Base-by-base conservation (phyloP, 805 yeast genomes). In the Yarrowia hollandica region DNA sequence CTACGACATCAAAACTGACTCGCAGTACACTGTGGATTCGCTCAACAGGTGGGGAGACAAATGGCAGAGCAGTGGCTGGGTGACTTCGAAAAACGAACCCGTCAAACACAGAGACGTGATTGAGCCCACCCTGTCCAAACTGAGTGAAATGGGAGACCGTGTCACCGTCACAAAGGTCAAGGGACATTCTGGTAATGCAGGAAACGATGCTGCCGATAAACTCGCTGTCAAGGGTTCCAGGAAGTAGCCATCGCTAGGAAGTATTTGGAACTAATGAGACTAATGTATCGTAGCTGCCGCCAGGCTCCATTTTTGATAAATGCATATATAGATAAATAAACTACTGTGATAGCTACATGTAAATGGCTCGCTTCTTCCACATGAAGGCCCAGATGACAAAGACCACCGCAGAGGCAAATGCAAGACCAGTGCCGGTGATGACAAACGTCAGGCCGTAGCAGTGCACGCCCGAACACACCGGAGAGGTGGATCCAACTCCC, bases 361-460 rank as follows among this genome's bases (percentile, higher is more conserved):
- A 18, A 18, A 52, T 52, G 14, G 44, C 58, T 10, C 58, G 39
- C 19, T 21, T 52, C 35, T 52, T 52, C 58, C 58, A 52, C 44
- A 52, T 37, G 33, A 52, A 35, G 44, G 25, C 19, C 58, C 58
- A 52, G 34, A 28, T 35, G 26, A 35, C 12, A 18, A 35, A 35
- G 11, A 52, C 44, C 5, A 26, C 35, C 11, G 35, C 44, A 8
- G 62, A 38, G 11, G 71, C 69, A 7, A 63, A 14, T 6, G 66
- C 34, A 12, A 68, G 59, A 12, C 70, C 65, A 0, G 60, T 22
- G 9, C 69, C 71, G 4, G 71, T 66, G 30, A 64, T 44, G 39
- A 62, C 16, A 56, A 69, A 69, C 6, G 72, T 69, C 16, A 58
- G 31, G 10, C 60, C 63, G 56, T 67, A 69, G 61, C 72, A 69